These are phyloP conservation scores for Xylariaceae sp. DNA, from an alignment of 2,329 filamentous ascomycete genomes.

Conservation along the genomic window DNA sequence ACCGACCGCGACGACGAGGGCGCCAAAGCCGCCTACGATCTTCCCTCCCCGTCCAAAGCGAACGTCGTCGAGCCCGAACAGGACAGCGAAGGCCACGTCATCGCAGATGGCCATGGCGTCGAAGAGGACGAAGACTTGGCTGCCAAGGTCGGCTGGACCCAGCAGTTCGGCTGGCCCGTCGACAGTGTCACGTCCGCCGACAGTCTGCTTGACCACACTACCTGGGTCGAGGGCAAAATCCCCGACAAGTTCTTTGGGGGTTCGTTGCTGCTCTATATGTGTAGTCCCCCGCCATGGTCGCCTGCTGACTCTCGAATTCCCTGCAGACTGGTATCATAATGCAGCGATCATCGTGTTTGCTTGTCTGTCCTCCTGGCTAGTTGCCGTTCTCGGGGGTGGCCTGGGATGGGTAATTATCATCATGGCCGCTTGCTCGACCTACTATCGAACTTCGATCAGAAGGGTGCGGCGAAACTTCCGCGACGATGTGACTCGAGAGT, in stretches of 20 bases:
- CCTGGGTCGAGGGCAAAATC: conserved; percentile 74
- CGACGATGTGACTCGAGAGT: conserved; percentile 84
- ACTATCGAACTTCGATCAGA: conserved; percentile 92
- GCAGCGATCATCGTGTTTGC: conserved; percentile 89
- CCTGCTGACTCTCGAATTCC: conserved; percentile 7
- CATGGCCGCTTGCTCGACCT: conserved; percentile 87
- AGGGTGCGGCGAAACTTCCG: conserved; percentile 92
- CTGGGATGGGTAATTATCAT: conserved; percentile 89
- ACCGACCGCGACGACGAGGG: conserved; percentile 78
- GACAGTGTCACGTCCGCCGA: conserved; percentile 51
- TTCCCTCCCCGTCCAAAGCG: conserved; percentile 66
- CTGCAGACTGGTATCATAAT: conserved; percentile 93
- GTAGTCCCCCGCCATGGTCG: conserved; percentile 2
- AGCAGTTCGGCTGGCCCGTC: conserved; percentile 67
- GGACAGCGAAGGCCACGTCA: conserved; percentile 39
- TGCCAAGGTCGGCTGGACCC: conserved; percentile 74
- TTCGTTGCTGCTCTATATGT: conserved; percentile 30
- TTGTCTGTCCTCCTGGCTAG: conserved; percentile 81
- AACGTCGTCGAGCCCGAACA: conserved; percentile 53
- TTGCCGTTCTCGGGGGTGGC: conserved; percentile 83
- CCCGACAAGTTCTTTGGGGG: conserved; percentile 88
- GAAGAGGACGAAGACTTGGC: conserved; percentile 47
- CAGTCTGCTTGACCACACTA: conserved; percentile 78
- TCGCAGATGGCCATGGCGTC: conserved; percentile 42
- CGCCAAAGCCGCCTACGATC: conserved; percentile 61